Base-by-base conservation (phyloP, 306 rosid genomes). In the Lotus japonicus region DNA sequence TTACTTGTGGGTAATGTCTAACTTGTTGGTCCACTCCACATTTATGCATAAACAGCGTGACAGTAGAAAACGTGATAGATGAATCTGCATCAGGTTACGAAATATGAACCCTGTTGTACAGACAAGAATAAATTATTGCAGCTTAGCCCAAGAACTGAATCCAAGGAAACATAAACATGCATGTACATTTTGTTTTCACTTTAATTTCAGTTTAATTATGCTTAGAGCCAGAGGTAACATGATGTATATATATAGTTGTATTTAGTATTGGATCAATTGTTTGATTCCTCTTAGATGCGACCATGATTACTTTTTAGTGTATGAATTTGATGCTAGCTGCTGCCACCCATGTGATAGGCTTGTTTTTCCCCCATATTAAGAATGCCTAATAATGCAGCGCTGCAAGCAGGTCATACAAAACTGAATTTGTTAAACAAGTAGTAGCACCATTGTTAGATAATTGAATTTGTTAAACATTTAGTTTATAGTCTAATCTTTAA, bases 51-150 rank as follows among this genome's bases (percentile, higher is more conserved):
- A 52, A 55, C 46, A 42, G 42, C 2, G 21, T 58, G 48, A 69
- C 62, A 48, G 70, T 28, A 60, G 19, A 67, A 67, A 75, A 59
- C 55, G 73, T 41, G 17, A 56, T 26, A 23, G 58, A 58, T 52
- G 53, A 39, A 50, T 63, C 56, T 62, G 39, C 72, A 48, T 45
- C 65, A 31, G 3, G 11, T 31, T 75, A 28, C 28, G 52, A 49
- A 67, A 50, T 61, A 68, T 76, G 71, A 76, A 60, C 65, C 80
- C 80, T 14, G 6, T 26, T 52, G 64, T 43, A 49, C 45, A 43
- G 59, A 76, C 76, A 76, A 0, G 2, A 0, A 31, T 52, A 51
- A 68, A 68, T 52, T 60, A 61, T 61, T 51, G 42, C 21, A 23
- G 21, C 7, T 69, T 50, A 26, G 56, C 3, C 1, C 0, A 15